Conservation (phyloP, 257 asterid genomes). For the Solanum chilense region DNA sequence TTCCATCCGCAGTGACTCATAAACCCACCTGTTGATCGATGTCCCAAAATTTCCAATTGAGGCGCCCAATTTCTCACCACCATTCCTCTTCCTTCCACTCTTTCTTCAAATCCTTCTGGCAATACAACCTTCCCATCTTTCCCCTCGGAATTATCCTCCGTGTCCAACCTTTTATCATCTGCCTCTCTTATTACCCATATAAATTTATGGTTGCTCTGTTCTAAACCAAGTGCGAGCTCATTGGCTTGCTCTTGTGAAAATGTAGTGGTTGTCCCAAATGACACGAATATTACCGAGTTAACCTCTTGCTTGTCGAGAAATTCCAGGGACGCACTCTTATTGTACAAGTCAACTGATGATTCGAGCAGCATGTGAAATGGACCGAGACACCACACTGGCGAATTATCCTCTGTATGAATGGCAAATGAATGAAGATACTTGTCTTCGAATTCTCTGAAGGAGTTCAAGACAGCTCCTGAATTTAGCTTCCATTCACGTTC, state of each 20-base stretch:
- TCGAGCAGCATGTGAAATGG: background rate
- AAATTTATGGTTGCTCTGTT: background rate
- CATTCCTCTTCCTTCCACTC: background rate
- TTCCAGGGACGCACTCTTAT: background rate
- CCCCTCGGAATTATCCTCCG: background rate
- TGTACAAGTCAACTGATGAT: background rate
- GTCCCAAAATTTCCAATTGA: background rate
- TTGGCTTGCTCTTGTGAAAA: background rate
- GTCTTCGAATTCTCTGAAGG: background rate
- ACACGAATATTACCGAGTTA: background rate
- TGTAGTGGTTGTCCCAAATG: background rate
- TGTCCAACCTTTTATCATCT: background rate
- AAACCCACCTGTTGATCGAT: background rate
- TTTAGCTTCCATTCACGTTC: background rate
- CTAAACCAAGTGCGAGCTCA: background rate
- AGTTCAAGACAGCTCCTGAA: background rate
- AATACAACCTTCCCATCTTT: background rate
- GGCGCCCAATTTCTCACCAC: background rate
- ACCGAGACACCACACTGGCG: background rate
- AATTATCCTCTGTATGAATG: background rate
- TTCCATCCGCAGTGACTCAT: background rate
- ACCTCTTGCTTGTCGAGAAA: background rate
- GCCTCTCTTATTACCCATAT: background rate
- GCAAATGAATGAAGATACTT: background rate
- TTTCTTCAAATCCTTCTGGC: background rate